Evolutionary conservation across 1,284 basidiomycete genomes (phyloP), one percentile per base, ranked within the genome.

Genomic region (Irpex rosettiformis): DNA sequence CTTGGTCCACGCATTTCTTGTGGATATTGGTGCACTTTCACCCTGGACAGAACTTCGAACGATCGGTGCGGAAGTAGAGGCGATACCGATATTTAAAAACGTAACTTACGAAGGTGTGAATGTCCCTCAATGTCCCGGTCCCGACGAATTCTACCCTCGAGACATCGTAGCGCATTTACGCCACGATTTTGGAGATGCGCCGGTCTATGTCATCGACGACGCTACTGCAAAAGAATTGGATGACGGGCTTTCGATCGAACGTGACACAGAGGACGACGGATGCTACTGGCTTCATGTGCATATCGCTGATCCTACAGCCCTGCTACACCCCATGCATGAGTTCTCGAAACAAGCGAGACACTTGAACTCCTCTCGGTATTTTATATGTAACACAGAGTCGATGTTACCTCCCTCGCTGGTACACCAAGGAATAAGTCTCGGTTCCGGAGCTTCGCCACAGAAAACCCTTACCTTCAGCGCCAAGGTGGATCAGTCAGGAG

Each of bases 121-220:
- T 7, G 27, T 28, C 4, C 48, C 48, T 16, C 22, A 16, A 3
- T 29, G 24, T 13, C 68, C 84, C 3, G 83, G 83, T 3, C 81
- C 81, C 0, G 78, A 84, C 60, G 86, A 88, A 62, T 77, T 89
- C 25, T 81, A 85, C 61, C 65, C 74, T 2, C 65, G 67, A 1
- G 90, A 93, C 66, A 78, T 81, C 0, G 73, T 85, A 29, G 87
- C 87, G 28, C 73, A 79, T 22, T 71, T 93, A 1, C 88, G 95
- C 3, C 85, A 93, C 67, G 96, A 98, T 73, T 98, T 94, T 71
- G 91, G 91, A 10, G 67, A 86, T 60, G 72, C 91, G 57, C 86
- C 86, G 0, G 93, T 95, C 0, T 98, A 89, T 71, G 91, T 98
- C 18, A 89, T 99, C 57, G 97, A 99, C 70, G 93, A 95, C 64